These are phyloP conservation scores for Otatea glauca DNA, from an alignment of 176 grass and related monocot genomes.

Conservation along the genomic window DNA sequence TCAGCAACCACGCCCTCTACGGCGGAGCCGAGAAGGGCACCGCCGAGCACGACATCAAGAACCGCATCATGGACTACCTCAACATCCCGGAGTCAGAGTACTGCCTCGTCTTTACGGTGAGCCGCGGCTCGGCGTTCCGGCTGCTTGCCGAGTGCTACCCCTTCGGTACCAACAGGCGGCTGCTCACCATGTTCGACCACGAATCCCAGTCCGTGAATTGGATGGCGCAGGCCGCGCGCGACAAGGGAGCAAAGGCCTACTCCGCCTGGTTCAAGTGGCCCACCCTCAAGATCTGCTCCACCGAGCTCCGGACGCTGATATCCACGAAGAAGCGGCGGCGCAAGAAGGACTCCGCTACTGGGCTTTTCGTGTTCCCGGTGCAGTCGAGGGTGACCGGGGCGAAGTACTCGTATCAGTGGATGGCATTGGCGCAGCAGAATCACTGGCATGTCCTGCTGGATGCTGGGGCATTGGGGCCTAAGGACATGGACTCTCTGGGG, in stretches of 20 bases:
- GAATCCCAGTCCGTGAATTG: slow-evolving; percentile 97
- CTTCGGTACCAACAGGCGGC: slow-evolving; percentile 86
- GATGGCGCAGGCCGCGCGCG: slow-evolving; percentile 78
- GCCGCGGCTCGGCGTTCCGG: slow-evolving; percentile 92
- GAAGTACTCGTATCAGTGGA: slow-evolving; percentile 99
- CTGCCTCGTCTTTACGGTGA: slow-evolving; percentile 88
- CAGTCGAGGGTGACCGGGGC: slow-evolving; percentile 95
- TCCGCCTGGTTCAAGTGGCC: slow-evolving; percentile 90
- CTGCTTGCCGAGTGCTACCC: slow-evolving; percentile 93
- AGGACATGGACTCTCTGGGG: slow-evolving; percentile 98
- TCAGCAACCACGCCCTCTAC: slow-evolving; percentile 95
- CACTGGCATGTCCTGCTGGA: slow-evolving; percentile 98
- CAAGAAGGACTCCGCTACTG: slow-evolving; percentile 81
- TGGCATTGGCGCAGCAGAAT: slow-evolving; percentile 99
- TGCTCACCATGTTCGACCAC: slow-evolving; percentile 98
- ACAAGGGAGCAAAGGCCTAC: slow-evolving; percentile 91
- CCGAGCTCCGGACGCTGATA: slow-evolving; percentile 85
- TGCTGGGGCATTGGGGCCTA: slow-evolving; percentile 91
- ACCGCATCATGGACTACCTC: slow-evolving; percentile 94
- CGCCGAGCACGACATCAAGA: slow-evolving; percentile 74
- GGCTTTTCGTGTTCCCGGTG: slow-evolving; percentile 94
- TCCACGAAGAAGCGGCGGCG: slow-evolving; percentile 79
- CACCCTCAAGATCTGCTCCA: slow-evolving; percentile 81
- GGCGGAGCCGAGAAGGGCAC: slow-evolving; percentile 82
- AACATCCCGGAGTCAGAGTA: slow-evolving; percentile 98